Base-by-base conservation (phyloP, 768 basidiomycete genomes). In the Crepidotus variabilis region DNA sequence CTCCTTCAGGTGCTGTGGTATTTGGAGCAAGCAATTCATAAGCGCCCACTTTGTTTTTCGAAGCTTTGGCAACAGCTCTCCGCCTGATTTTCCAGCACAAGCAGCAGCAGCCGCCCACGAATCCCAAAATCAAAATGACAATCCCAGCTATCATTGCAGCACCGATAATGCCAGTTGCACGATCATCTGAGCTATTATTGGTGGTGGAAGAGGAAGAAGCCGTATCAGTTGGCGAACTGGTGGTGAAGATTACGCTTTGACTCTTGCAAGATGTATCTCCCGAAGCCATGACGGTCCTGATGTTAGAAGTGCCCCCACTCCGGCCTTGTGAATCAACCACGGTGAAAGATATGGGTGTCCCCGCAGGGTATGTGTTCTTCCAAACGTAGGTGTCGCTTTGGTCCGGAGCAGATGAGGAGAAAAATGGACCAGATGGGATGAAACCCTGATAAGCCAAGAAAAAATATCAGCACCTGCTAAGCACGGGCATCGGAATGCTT, bases 291-390 rank as follows among this genome's bases (percentile, higher is more conserved):
- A 68, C 67, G 6, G 62, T 57, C 22, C 51, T 50, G 22, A 69
- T 52, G 13, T n/a, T 13, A 16, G 66, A 66, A 11, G 59, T 61
- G 34, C 70, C 70, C 0, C 70, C 70, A 43, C 59, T 58, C 45
- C 66, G 54, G 22, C 61, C 60, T 43, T 52, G 32, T 5, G 70
- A 54, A 55, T 71, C 70, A 20, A 56, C 60, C 52, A 69, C 59
- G 33, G 59, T 60, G 51, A 71, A 69, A 5, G 61, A 16, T 32
- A 67, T 58, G 7, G 59, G 56, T 2, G 65, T 67, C 22, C 69
- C 67, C 11, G 63, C 62, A 2, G 70, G 62, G n/a, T 67, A 45
- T 32, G 65, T 66, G 3, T 65, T 63, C 50, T 53, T 57, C 68
- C 68, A 69, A 28, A 24, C 54, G 51, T 67, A 71, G 1, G 61